Conservation (phyloP, 441 rosid genomes). For the Corymbia citriodora region DNA sequence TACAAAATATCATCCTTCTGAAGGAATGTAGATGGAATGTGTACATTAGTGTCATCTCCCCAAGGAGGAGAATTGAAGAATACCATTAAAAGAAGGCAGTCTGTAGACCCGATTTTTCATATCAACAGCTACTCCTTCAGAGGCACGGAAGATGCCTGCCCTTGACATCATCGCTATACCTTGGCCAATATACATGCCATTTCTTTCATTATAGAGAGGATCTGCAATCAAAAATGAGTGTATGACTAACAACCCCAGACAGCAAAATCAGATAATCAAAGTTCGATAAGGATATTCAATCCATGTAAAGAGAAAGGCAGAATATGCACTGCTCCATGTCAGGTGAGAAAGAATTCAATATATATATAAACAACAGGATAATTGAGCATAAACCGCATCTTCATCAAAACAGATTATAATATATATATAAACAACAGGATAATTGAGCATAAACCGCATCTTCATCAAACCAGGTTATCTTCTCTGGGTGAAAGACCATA, state of each 20-base stretch:
- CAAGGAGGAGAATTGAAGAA: constrained; percentile 2
- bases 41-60: background rate
- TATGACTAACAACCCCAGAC: background rate
- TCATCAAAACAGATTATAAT: background rate
- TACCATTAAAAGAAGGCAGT: constrained; percentile 83
- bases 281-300: background rate
- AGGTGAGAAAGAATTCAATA: background rate
- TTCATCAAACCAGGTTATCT: background rate
- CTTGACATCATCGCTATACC: constrained; percentile 83
- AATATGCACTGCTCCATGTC: background rate
- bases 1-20: background rate
- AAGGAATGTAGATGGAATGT: background rate
- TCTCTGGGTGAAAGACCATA: background rate
- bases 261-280: background rate
- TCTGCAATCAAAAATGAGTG: constrained; percentile 31
- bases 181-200: constrained; percentile 85
- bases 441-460: background rate
- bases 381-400: background rate
- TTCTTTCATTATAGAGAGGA: constrained; percentile 66
- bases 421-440: background rate
- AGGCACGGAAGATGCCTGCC: constrained; percentile 86
- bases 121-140: constrained; percentile 81
- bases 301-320: background rate
- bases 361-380: background rate
- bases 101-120: constrained; percentile 67